Percentiles rank a stretch among this genome's conserved stretches.
These are phyloP conservation scores for Geotrichum restrictum DNA, from an alignment of 1,139 yeast species.

Conservation along the genomic window DNA sequence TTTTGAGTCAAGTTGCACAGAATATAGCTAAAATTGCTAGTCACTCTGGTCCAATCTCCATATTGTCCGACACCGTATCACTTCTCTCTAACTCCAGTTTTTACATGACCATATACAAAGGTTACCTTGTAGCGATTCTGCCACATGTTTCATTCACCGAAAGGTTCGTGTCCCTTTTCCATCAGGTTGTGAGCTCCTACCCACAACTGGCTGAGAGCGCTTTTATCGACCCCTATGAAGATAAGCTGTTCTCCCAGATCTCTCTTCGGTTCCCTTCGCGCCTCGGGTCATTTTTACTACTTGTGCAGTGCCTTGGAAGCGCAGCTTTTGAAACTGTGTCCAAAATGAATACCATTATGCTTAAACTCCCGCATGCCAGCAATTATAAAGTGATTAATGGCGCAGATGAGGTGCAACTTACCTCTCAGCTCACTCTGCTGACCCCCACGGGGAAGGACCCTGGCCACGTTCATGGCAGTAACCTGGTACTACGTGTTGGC, in stretches of 20 bases:
- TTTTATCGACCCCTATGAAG: constrained; percentile 53
- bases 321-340: constrained; percentile 62
- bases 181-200: constrained; percentile 49
- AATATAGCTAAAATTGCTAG: constrained; percentile 40
- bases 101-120: constrained; percentile 57
- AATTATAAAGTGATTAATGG: constrained; percentile 37
- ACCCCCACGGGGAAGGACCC: constrained; percentile 36
- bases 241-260: constrained; percentile 54
- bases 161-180: constrained; percentile 50
- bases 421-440: constrained; percentile 41
- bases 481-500: constrained; percentile 45
- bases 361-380: constrained; percentile 36
- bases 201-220: constrained; percentile 59
- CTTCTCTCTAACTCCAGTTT: constrained; percentile 46
- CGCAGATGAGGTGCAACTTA: constrained; percentile 41
- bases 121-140: constrained; percentile 55
- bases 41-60: constrained; percentile 45
- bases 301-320: constrained; percentile 57
- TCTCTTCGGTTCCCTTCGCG: constrained; percentile 75
- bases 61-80: constrained; percentile 43
- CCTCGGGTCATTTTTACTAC: constrained; percentile 56
- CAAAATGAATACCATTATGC: constrained; percentile 59
- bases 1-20: constrained; percentile 25
- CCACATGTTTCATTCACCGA: constrained; percentile 62
- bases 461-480: background rate